Conservation (phyloP, 805 yeast genomes). For the Hanseniaspora hatyaiensis region DNA sequence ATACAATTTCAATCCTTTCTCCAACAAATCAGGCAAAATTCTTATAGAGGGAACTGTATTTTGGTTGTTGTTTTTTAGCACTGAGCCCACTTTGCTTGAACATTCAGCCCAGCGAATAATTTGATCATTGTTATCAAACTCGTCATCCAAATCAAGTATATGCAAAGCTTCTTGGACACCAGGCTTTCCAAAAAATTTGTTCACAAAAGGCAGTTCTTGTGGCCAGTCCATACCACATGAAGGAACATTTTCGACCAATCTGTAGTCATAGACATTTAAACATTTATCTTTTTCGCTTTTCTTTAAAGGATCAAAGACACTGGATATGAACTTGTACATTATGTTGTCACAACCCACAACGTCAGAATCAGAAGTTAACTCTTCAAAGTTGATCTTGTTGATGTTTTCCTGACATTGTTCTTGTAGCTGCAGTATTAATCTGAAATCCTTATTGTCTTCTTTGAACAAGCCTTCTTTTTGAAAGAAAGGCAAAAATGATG, state of each 20-base stretch:
- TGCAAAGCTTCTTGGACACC: slow-evolving; percentile 45
- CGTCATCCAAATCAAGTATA: slow-evolving; percentile 29
- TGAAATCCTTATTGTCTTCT: slow-evolving; percentile 32
- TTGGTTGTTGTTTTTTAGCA: slow-evolving; percentile 36
- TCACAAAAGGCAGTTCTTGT: slow-evolving; percentile 41
- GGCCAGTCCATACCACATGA: slow-evolving; percentile 95
- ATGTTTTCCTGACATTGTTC: slow-evolving; percentile 50
- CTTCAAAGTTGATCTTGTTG: slow-evolving; percentile 21
- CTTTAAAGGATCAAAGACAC: slow-evolving; percentile 25
- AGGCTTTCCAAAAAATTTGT: slow-evolving; percentile 40
- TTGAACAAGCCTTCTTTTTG: slow-evolving; percentile 46
- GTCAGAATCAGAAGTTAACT: slow-evolving; percentile 25
- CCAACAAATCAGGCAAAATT: slow-evolving; percentile 55
- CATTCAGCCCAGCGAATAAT: slow-evolving; percentile 66
- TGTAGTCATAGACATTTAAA: slow-evolving; percentile 71
- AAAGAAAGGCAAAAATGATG: slow-evolving; percentile 66
- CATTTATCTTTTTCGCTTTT: slow-evolving; percentile 41
- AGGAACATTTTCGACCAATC: slow-evolving; percentile 62
- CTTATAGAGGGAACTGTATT: slow-evolving; percentile 49
- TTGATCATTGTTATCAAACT: slow-evolving; percentile 20
- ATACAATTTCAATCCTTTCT: slow-evolving; percentile 45
- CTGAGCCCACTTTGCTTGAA: slow-evolving; percentile 42
- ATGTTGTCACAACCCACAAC: slow-evolving; percentile 37
- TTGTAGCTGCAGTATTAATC: slow-evolving; percentile 37
- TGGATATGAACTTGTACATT: slow-evolving; percentile 24